Conservation (phyloP, 352 stramenopile species). For the Phytopythium mirpurense region DNA sequence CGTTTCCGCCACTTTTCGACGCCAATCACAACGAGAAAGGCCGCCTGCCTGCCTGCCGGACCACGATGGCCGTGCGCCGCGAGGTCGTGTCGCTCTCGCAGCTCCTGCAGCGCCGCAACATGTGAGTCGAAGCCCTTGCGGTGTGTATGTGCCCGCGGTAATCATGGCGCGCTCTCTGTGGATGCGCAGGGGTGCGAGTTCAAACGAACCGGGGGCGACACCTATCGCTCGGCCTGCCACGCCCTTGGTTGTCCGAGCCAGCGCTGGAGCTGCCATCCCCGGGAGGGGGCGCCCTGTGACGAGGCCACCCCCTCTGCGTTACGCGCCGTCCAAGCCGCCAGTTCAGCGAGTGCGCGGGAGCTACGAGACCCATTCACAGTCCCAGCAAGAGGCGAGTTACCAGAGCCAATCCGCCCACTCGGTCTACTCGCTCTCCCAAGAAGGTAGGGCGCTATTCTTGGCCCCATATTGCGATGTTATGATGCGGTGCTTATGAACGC, state of each 20-base stretch:
- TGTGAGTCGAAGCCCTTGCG: conserved; percentile 11
- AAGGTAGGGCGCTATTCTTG: conserved; percentile 14
- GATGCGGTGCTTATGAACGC: no score
- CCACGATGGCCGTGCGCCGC: conserved; percentile 49
- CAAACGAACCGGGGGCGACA: background rate
- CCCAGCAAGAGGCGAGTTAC: conserved; percentile 1
- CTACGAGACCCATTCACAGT: background rate
- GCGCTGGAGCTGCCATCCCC: background rate
- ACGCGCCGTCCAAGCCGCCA: background rate
- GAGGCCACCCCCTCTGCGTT: background rate
- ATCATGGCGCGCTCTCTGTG: background rate
- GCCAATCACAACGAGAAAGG: conserved; percentile 1
- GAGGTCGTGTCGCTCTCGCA: conserved; percentile 74
- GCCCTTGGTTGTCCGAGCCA: background rate
- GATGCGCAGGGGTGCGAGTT: background rate
- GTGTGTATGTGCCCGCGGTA: background rate
- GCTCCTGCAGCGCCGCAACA: conserved; percentile 48
- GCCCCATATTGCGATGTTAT: no score
- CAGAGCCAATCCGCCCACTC: conserved; percentile 12
- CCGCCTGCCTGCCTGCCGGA: background rate
- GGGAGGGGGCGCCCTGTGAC: background rate
- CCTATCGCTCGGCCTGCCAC: background rate
- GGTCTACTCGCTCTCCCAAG: conserved; percentile 17
- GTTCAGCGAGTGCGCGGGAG: background rate
- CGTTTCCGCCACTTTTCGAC: background rate